These are phyloP conservation scores for Panicum hallii DNA, from an alignment of 202 grass and related monocot genomes.

Conservation along the genomic window DNA sequence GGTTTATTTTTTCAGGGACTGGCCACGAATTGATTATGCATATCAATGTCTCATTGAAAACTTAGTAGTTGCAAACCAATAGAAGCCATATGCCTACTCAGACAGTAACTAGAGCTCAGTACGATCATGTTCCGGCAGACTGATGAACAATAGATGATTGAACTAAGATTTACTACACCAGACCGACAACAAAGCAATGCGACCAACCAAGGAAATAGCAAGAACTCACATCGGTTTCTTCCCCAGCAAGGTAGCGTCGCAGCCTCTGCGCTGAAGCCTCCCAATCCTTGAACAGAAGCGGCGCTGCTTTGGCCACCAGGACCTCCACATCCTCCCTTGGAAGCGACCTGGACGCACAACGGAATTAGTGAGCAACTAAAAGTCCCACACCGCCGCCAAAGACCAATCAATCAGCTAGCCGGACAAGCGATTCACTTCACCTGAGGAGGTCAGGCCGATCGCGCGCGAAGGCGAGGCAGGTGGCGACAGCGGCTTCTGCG, in stretches of 20 bases:
- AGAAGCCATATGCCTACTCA: not conserved
- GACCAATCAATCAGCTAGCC: not conserved
- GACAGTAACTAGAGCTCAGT: conserved; percentile 12
- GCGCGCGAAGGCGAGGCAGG: conserved; percentile 73
- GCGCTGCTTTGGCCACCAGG: conserved; percentile 62
- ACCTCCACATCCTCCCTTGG: conserved; percentile 72
- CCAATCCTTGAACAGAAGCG: conserved; percentile 76
- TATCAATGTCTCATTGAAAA: not conserved
- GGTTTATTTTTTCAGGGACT: not conserved
- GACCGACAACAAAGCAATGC: conserved; percentile 4
- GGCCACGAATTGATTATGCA: not conserved
- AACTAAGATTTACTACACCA: not conserved
- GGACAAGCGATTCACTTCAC: conserved; percentile 47
- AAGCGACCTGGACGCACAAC: conserved; percentile 55
- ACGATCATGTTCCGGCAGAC: conserved; percentile 7
- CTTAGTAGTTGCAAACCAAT: not conserved
- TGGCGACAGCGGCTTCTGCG: conserved; percentile 49
- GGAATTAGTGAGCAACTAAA: conserved; percentile 3
- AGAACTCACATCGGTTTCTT: conserved; percentile 61
- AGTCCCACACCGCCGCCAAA: not conserved
- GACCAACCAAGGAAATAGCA: not conserved
- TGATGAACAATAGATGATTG: not conserved
- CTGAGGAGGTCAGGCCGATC: conserved; percentile 74
- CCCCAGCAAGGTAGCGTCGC: conserved; percentile 55
- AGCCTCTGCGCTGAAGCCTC: conserved; percentile 65